A percentile compares a stretch with the other conserved stretches of the same genome.
phyloP scores from a whole-genome alignment of 1,284 basidiomycete genomes.

The Coniophora puteana region DNA sequence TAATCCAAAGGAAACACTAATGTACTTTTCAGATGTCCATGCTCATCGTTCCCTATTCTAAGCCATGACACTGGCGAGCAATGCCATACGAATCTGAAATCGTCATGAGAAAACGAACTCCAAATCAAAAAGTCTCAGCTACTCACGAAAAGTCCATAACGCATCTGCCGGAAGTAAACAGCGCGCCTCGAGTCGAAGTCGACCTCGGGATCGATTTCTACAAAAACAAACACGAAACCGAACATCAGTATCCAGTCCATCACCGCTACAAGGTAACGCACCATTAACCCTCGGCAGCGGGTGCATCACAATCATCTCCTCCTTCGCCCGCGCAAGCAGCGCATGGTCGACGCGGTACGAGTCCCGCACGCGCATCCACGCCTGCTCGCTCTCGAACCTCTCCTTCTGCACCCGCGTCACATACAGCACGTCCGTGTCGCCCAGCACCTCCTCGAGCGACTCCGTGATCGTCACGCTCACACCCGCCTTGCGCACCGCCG shows the following conservation, averaged over 20 bases:
- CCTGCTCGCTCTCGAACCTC: conserved; percentile 78
- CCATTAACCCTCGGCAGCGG: conserved; percentile 92
- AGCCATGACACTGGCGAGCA: conserved; percentile 67
- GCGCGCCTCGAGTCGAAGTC: conserved; percentile 95
- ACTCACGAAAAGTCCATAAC: conserved; percentile 94
- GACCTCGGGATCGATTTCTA: conserved; percentile 98
- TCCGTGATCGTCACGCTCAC: conserved; percentile 78
- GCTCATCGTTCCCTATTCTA: too few species aligned
- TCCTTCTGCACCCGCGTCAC: conserved; percentile 97
- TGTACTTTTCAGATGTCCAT: too few species aligned
- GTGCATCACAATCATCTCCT: conserved; percentile 98
- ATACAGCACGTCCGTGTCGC: conserved; percentile 95
- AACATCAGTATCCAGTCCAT: conserved; percentile 4
- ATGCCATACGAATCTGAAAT: conserved; percentile 70
- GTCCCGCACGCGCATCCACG: conserved; percentile 92
- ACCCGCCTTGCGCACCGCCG: conserved; percentile 82
- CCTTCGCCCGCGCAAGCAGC: conserved; percentile 86
- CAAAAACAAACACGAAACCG: too few species aligned
- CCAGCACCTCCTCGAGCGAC: conserved; percentile 86
- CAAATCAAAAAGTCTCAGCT: neutral
- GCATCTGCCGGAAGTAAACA: conserved; percentile 99
- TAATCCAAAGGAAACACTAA: too few species aligned
- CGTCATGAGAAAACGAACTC: conserved; percentile 3
- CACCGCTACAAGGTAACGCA: conserved; percentile 28
- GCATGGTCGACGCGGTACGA: conserved; percentile 94